Percentiles rank a stretch among this genome's conserved stretches.
phyloP scores from a whole-genome alignment of 163 green algal genomes.

The Scenedesmus sp. region DNA sequence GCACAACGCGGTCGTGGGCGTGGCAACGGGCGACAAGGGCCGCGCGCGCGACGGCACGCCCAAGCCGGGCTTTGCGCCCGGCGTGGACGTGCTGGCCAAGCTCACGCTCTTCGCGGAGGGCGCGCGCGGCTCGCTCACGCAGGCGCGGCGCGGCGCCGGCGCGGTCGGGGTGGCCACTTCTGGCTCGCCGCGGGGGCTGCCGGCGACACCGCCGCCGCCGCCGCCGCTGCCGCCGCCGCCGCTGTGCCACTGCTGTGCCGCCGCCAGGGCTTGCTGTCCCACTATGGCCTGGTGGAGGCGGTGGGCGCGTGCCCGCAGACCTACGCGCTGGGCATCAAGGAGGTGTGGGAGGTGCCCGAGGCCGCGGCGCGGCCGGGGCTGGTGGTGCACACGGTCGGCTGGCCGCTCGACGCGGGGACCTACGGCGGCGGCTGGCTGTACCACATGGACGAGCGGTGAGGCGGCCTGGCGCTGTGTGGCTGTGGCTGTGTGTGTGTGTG shows the following conservation, averaged over 20 bases:
- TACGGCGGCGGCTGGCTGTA: conserved; percentile 96
- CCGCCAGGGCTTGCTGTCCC: conserved; percentile 75
- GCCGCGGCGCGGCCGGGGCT: conserved; percentile 65
- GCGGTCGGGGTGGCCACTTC: too few species aligned
- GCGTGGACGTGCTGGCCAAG: conserved; percentile 80
- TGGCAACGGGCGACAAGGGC: conserved; percentile 85
- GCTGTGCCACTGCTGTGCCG: neutral
- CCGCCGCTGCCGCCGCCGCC: neutral
- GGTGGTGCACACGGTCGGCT: conserved; percentile 83
- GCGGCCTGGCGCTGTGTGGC: too few species aligned
- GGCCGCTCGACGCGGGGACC: conserved; percentile 71
- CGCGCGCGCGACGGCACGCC: conserved; percentile 73
- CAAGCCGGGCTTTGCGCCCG: conserved; percentile 73
- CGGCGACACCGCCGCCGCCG: neutral
- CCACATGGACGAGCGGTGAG: conserved; percentile 79
- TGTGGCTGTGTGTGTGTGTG: too few species aligned
- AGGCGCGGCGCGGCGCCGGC: conserved; percentile 68
- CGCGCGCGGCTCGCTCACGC: conserved; percentile 84
- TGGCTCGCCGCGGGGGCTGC: neutral
- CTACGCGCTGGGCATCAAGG: conserved; percentile 94
- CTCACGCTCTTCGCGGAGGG: conserved; percentile 92
- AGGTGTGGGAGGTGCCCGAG: conserved; percentile 76
- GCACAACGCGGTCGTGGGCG: conserved; percentile 63
- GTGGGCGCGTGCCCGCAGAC: conserved; percentile 80
- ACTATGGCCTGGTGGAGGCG: conserved; percentile 73